Percentiles rank a stretch among this genome's conserved stretches.
These are phyloP conservation scores for Coniochaeta sp. DNA, from an alignment of 2,329 filamentous ascomycete species.

Conservation along the genomic window DNA sequence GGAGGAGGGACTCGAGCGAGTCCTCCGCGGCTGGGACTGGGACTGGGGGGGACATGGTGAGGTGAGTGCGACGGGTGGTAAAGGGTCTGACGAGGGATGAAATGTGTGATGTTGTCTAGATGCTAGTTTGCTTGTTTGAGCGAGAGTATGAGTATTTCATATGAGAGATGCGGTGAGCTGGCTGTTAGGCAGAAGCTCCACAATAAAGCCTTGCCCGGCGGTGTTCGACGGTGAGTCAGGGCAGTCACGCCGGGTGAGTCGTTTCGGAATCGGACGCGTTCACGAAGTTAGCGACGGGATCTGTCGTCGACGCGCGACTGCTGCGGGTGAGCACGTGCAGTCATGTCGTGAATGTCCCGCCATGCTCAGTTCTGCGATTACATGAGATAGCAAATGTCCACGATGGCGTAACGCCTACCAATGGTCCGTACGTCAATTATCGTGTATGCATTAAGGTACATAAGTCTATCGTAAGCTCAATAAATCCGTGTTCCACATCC, in stretches of 20 bases:
- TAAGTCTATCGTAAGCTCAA: neutral
- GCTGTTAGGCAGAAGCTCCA: neutral
- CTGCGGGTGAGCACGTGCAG: neutral
- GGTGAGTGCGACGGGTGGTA: neutral
- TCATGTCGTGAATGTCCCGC: neutral
- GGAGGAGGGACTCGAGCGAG: neutral
- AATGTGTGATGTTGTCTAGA: neutral
- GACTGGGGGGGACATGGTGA: slow-evolving; percentile 5
- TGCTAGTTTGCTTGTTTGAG: neutral
- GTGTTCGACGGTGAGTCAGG: neutral
- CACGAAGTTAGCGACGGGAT: too few species aligned
- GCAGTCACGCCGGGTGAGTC: neutral
- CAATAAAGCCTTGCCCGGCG: neutral
- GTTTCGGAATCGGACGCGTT: neutral
- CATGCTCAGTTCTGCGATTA: neutral
- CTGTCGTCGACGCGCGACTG: neutral
- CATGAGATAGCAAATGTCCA: neutral
- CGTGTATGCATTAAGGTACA: neutral
- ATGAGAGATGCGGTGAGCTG: neutral
- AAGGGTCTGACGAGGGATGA: neutral
- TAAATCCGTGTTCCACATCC: neutral
- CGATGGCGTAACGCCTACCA: too few species aligned
- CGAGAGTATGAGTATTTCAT: neutral
- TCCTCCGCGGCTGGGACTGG: slow-evolving; percentile 21
- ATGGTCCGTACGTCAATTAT: neutral